phyloP scores from a whole-genome alignment of 73 alveolate genomes.

The Blepharisma stoltei region DNA sequence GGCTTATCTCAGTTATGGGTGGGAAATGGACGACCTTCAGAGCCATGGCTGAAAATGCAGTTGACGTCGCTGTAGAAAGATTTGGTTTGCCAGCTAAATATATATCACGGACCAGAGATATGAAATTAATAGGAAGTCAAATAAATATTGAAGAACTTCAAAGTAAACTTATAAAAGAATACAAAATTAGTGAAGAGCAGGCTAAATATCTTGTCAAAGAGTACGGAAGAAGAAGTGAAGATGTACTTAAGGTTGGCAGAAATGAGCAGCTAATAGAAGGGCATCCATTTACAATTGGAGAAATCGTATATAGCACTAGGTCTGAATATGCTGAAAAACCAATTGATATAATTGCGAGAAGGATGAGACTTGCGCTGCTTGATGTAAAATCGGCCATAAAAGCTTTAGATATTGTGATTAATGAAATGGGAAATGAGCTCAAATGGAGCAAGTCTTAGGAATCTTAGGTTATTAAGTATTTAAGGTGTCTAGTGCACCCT shows the following conservation, averaged over 20 bases:
- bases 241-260: slow-evolving; percentile 37
- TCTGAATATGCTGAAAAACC: slow-evolving; percentile 57
- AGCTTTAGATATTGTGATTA: slow-evolving; percentile 44
- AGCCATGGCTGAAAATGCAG: slow-evolving; percentile 86
- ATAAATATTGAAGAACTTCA: not conserved
- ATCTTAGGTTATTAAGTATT: no score
- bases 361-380: slow-evolving; percentile 44
- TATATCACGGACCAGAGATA: not conserved
- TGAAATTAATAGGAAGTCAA: not conserved
- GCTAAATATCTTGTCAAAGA: slow-evolving; percentile 39
- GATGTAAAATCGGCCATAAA: slow-evolving; percentile 36
- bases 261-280: slow-evolving; percentile 26
- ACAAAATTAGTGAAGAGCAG: slow-evolving; percentile 39
- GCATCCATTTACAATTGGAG: slow-evolving; percentile 49
- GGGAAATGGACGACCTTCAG: slow-evolving; percentile 94
- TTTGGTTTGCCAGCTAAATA: slow-evolving; percentile 8
- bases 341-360: slow-evolving; percentile 61
- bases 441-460: slow-evolving; percentile 48
- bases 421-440: slow-evolving; percentile 56
- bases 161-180: not conserved
- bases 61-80: slow-evolving; percentile 39
- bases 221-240: slow-evolving; percentile 50
- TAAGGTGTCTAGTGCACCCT: no score
- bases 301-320: slow-evolving; percentile 44
- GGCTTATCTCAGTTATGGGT: slow-evolving; percentile 84